Conservation (phyloP, 441 rosid species). For the Mallotus repandus region DNA sequence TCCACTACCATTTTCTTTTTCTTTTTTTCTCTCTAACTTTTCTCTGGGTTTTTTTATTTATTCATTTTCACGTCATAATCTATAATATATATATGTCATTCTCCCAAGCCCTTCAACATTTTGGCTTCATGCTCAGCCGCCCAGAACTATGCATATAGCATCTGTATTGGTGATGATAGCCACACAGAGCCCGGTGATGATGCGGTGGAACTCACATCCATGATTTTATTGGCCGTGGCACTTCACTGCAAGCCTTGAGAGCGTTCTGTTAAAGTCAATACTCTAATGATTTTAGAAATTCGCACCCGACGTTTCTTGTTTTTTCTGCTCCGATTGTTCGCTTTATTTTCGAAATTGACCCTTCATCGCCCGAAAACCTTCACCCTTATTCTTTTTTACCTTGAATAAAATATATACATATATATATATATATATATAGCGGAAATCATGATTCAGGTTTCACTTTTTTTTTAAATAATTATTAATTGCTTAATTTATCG, state of each 20-base stretch:
- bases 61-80: slow-evolving; percentile 4
- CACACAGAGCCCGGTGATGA: background rate
- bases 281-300: background rate
- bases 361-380: background rate
- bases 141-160: slow-evolving; percentile 16
- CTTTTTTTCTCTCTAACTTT: background rate
- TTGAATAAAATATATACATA: too few species aligned
- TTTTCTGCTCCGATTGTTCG: background rate
- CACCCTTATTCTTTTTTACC: too few species aligned
- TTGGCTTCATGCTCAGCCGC: slow-evolving; percentile 28
- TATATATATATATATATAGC: too few species aligned
- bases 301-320: background rate
- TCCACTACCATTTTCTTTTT: background rate
- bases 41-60: background rate
- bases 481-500: too few species aligned
- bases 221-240: too few species aligned
- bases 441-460: too few species aligned
- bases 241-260: too few species aligned
- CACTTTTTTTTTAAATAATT: too few species aligned
- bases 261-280: background rate
- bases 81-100: background rate
- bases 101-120: slow-evolving; percentile 5
- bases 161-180: too few species aligned
- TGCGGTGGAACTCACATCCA: background rate
- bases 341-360: background rate